Evolutionary conservation across 164 flowering plant genomes (phyloP).

Genomic region (Magnolia changhungtana): DNA sequence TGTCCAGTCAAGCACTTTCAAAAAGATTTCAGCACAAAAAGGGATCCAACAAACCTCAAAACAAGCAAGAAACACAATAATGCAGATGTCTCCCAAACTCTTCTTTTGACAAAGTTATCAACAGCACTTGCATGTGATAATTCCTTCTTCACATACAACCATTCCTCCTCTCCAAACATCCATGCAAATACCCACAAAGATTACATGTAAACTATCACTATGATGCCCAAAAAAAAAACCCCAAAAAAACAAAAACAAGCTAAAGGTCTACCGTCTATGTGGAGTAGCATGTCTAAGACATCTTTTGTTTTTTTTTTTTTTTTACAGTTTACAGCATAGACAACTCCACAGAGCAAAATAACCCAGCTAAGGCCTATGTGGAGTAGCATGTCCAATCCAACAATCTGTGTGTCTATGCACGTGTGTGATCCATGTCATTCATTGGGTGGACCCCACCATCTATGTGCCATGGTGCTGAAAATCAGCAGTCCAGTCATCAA

Average conservation of each 20-base stretch:
- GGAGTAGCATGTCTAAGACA: too few species aligned
- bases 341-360: not conserved
- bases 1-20: too few species aligned
- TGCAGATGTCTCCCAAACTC: conserved; percentile 7
- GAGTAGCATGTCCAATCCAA: not conserved
- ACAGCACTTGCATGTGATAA: conserved; percentile 6
- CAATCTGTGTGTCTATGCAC: not conserved
- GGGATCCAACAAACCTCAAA: not conserved
- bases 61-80: conserved; percentile 12
- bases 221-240: too few species aligned
- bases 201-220: too few species aligned
- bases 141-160: not conserved
- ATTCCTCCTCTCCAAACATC: too few species aligned
- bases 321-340: not conserved
- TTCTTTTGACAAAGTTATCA: conserved; percentile 1
- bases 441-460: not conserved
- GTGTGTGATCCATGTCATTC: not conserved
- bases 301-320: too few species aligned
- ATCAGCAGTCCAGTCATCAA: too few species aligned
- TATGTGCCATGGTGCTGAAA: not conserved
- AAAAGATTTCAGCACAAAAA: not conserved
- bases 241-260: too few species aligned
- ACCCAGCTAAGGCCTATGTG: not conserved
- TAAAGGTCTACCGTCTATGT: too few species aligned
- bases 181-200: too few species aligned